Evolutionary conservation across 139 green algal genomes (phyloP).

Genomic region (Haematococcus lacustris): DNA sequence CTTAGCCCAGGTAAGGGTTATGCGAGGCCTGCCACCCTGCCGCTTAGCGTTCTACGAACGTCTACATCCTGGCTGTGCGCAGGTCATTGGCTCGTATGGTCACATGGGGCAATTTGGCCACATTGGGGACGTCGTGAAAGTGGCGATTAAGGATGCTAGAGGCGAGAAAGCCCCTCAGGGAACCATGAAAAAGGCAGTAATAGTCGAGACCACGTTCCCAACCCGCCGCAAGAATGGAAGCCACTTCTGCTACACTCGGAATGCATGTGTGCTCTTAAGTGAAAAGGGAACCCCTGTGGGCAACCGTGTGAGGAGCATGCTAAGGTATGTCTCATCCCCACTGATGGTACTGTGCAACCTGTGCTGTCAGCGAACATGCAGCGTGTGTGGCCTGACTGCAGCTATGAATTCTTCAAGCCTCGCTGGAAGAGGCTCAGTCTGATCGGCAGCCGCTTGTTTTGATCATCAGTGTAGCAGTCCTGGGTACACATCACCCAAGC

Average conservation of each 20-base stretch:
- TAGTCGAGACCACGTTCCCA: slow-evolving; percentile 41
- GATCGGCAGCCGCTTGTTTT: slow-evolving; percentile 32
- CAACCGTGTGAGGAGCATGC: slow-evolving; percentile 31
- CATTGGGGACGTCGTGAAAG: slow-evolving; percentile 47
- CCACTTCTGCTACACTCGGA: slow-evolving; percentile 40
- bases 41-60: too few relatives aligned
- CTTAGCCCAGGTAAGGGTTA: slow-evolving; percentile 34
- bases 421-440: slow-evolving; percentile 26
- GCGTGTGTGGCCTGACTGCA: too few relatives aligned
- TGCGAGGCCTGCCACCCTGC: too few relatives aligned
- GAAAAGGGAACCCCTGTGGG: slow-evolving; percentile 53
- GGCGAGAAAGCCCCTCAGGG: slow-evolving; percentile 35
- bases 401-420: slow-evolving; percentile 43
- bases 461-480: not conserved
- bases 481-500: too few relatives aligned
- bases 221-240: slow-evolving; percentile 35
- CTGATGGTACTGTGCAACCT: too few relatives aligned
- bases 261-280: slow-evolving; percentile 40
- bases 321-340: too few relatives aligned
- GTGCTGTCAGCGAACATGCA: too few relatives aligned
- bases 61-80: not conserved
- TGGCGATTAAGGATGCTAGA: slow-evolving; percentile 44
- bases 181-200: slow-evolving; percentile 40
- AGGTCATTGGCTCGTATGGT: slow-evolving; percentile 32
- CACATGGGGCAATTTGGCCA: slow-evolving; percentile 12